Evolutionary conservation across 2,329 filamentous ascomycete species (phyloP).

Genomic region (Ophiostoma sp.): DNA sequence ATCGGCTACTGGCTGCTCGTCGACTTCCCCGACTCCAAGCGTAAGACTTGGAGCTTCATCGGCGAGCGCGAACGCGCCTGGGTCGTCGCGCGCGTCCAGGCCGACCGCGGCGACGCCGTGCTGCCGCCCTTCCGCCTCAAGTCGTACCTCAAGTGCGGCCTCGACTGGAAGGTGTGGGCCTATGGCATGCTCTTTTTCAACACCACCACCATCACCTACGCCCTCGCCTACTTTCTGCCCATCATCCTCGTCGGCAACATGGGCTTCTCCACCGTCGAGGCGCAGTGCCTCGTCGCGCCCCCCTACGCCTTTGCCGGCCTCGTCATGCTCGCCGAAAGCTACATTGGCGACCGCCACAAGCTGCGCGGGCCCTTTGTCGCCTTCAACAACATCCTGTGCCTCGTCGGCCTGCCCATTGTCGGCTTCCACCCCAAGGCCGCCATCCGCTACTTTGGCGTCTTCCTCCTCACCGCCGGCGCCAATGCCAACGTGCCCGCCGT

Average conservation of each 20-base stretch:
- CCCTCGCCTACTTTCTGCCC: slow-evolving; percentile 73
- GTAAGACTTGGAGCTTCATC: slow-evolving; percentile 50
- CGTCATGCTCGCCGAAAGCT: slow-evolving; percentile 56
- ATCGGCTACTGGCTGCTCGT: slow-evolving; percentile 54
- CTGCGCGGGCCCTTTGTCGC: slow-evolving; percentile 61
- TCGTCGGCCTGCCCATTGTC: slow-evolving; percentile 68
- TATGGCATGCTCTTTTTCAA: slow-evolving; percentile 59
- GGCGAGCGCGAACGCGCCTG: slow-evolving; percentile 47
- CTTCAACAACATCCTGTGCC: slow-evolving; percentile 48
- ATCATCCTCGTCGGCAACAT: slow-evolving; percentile 62
- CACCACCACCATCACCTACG: slow-evolving; percentile 67
- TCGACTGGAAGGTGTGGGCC: slow-evolving; percentile 56
- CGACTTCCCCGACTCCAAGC: slow-evolving; percentile 57
- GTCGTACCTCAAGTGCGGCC: slow-evolving; percentile 44
- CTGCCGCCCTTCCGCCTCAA: slow-evolving; percentile 48
- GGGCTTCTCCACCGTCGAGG: slow-evolving; percentile 56
- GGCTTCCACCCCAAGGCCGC: slow-evolving; percentile 55
- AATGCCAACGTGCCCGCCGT: slow-evolving; percentile 71
- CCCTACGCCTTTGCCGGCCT: slow-evolving; percentile 62
- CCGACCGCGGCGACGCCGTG: slow-evolving; percentile 53
- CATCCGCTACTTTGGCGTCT: slow-evolving; percentile 68
- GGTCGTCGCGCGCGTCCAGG: slow-evolving; percentile 50
- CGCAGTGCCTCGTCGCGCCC: slow-evolving; percentile 68
- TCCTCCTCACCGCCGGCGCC: slow-evolving; percentile 68
- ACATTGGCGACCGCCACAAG: slow-evolving; percentile 61